Evolutionary conservation across 768 basidiomycete genomes (phyloP), one percentile per base, ranked within the genome.

Genomic region (Leccinellum luteum): DNA sequence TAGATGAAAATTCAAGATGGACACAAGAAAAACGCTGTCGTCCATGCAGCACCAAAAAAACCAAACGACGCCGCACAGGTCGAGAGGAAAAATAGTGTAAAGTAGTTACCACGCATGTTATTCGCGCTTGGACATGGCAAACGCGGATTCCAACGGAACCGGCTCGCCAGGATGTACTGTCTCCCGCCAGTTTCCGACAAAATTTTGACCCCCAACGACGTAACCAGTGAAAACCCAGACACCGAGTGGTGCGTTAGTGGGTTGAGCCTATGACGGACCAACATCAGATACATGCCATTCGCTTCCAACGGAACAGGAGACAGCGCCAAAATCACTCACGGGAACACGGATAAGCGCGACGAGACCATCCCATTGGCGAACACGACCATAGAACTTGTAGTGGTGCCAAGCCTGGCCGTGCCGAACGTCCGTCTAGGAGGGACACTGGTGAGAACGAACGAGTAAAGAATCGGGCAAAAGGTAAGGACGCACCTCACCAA

Each of bases 161-260:
- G 75, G 53, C 66, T 69, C 38, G 78, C 79, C 63, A 28, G 64
- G 58, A 31, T 72, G 64, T 1, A 47, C 0, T 2, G 75, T 74
- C 48, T 70, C 70, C 30, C 89, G 77, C 90, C 89, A 90, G 56
- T 84, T 85, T 5, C 90, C 90, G 15, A 88, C 86, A 59, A 90
- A 81, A 56, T 80, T 87, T 56, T 80, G 72, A 9, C 80, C 81
- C 0, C 83, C 87, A 6, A 86, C 79, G 48, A 92, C 60, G 66
- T 90, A 91, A 6, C 90, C 90, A 31, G 84, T 87, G 62, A 90
- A 85, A 43, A 90, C 77, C 64, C 72, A 74, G 14, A 51, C 7
- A 53, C 70, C 69, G 1, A 67, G 66, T 5, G 54, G 28, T 15
- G 55, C 8, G 38, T 35, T 14, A 6, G n/a, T 3, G 12, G 61